Base-by-base conservation (phyloP, 306 rosid species). In the Vigna unguiculata region DNA sequence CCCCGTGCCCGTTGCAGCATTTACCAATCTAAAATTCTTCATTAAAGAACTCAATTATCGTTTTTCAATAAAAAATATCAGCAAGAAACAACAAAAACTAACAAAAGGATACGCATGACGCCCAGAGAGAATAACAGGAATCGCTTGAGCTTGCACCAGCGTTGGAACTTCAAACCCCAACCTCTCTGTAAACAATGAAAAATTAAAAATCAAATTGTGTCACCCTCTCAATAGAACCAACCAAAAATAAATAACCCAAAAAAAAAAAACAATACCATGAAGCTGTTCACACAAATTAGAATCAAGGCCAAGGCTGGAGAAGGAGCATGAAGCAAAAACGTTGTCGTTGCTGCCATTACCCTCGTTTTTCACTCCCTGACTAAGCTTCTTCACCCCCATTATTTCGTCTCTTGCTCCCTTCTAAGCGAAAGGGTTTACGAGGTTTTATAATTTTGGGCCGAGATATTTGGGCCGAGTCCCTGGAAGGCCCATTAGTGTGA, bases 1-100 rank as follows among this genome's bases (percentile, higher is more conserved):
- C 53, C 99, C 99, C 1, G 97, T 90, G 40, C 97, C 97, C 2
- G 97, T 92, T 55, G 97, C 86, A 46, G 99, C 97, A 82, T 95
- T 92, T 60, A 95, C 93, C 20, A 95, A 80, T 55, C 97, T 92
- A 74, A 46, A 72, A 9, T 40, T 45, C 30, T 51, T 80, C 72
- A 60, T 92, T 86, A 84, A 88, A 75, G 89, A 84, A 85, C 59
- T 68, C 75, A 69, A 75, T 49, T 47, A 25, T 21, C 14, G 40
- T 6, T 34, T 34, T 6, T 12, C 19, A 32, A 32, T 5, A 32
- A 32, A 32, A 21, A 38, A 32, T 10, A 11, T 28, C 49, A 69
- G 6, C 41, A 40, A 28, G 4, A 78, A 9, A 15, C 43, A 74
- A 22, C 8, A 13, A 19, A 11, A 69, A 15, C 38, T 2, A 1